phyloP scores from a whole-genome alignment of 208 protist species.

The Polymyxa betae region DNA sequence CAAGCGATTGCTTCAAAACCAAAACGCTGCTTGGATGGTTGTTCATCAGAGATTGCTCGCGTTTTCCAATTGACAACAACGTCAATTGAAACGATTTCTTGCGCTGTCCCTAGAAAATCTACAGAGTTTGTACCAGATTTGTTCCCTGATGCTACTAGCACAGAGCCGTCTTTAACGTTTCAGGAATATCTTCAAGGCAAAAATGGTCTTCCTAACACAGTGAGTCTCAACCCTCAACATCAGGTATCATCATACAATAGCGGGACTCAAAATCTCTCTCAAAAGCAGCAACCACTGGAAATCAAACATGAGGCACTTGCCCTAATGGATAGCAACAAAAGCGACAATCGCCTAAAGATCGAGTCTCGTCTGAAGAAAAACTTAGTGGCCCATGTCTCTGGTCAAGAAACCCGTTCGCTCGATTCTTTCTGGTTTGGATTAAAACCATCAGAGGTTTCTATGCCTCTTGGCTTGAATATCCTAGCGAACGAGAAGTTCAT shows the following conservation, averaged over 20 bases:
- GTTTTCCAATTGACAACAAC: neutral
- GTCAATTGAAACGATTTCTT: slow-evolving; percentile 26
- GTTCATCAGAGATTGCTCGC: neutral
- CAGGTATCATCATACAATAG: neutral
- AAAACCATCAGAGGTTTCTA: neutral
- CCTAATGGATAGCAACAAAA: neutral
- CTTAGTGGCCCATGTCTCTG: slow-evolving; percentile 6
- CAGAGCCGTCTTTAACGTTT: neutral
- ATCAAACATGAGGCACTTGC: neutral
- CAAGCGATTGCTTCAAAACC: neutral
- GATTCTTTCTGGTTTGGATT: neutral
- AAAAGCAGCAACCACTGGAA: neutral
- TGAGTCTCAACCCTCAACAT: neutral
- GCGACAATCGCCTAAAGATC: neutral
- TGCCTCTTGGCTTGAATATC: neutral
- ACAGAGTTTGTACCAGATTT: neutral
- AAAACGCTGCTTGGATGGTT: neutral
- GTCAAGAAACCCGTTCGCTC: neutral
- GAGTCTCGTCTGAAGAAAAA: neutral
- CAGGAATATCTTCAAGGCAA: neutral
- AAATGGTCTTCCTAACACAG: neutral
- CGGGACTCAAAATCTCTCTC: neutral
- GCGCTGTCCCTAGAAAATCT: neutral
- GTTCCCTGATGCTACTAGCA: neutral
- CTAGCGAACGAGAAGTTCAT: neutral